phyloP scores from a whole-genome alignment of 345 rosid genomes.

The Rubroshorea leprosula region DNA sequence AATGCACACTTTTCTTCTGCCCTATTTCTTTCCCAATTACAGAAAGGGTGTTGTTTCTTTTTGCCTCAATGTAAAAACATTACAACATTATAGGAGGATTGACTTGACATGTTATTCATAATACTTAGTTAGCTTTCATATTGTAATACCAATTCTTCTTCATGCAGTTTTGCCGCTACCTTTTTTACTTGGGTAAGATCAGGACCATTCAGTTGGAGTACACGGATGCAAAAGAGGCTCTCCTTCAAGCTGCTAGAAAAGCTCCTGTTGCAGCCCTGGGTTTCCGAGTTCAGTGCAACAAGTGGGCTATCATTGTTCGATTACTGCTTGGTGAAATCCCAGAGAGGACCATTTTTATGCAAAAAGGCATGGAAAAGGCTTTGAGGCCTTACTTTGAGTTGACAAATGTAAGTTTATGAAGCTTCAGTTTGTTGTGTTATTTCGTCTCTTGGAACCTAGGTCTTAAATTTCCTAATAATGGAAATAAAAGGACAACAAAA shows the following conservation, averaged over 20 bases:
- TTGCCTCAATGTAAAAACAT: too few relatives aligned
- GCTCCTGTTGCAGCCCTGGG: slow-evolving; percentile 50
- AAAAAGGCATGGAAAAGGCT: slow-evolving; percentile 57
- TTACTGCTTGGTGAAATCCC: slow-evolving; percentile 52
- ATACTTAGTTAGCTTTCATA: neutral
- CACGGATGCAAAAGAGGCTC: slow-evolving; percentile 57
- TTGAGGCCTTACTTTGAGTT: slow-evolving; percentile 58
- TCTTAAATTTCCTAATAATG: too few relatives aligned
- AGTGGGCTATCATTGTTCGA: slow-evolving; percentile 53
- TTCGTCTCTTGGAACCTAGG: too few relatives aligned
- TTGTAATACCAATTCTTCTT: slow-evolving; percentile 1
- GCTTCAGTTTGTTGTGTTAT: neutral
- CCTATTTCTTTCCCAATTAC: too few relatives aligned
- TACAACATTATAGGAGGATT: neutral
- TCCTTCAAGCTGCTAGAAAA: slow-evolving; percentile 57
- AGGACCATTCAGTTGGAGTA: slow-evolving; percentile 59
- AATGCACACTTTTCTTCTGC: too few relatives aligned
- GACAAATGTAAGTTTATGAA: slow-evolving; percentile 42
- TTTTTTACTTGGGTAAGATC: slow-evolving; percentile 53
- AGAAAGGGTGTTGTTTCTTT: too few relatives aligned
- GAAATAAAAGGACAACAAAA: too few relatives aligned
- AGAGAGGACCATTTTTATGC: slow-evolving; percentile 55
- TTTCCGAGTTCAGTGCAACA: slow-evolving; percentile 53
- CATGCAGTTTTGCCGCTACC: slow-evolving; percentile 51
- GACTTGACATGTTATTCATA: neutral